Percentiles rank a stretch among this genome's conserved stretches.
These are phyloP conservation scores for Orbilia blumenaviensis DNA, from an alignment of 2,329 filamentous ascomycete species.

Conservation along the genomic window DNA sequence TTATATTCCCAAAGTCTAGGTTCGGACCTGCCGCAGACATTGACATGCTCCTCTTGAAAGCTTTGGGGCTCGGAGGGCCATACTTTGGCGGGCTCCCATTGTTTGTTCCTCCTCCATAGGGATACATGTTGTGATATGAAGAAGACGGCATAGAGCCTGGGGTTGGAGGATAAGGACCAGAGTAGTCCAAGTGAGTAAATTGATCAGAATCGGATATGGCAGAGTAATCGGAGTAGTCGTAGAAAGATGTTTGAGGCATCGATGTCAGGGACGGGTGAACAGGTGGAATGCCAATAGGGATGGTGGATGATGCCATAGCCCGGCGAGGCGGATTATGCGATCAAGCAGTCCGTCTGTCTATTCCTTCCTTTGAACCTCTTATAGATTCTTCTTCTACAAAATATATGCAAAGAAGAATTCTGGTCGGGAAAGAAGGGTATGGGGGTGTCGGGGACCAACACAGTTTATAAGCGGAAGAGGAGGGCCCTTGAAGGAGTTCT, in stretches of 20 bases:
- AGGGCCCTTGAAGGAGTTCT: conserved; percentile 51
- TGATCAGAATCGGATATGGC: conserved; percentile 51
- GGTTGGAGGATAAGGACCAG: conserved; percentile 42
- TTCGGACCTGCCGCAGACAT: conserved; percentile 48
- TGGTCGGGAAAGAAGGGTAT: conserved; percentile 1
- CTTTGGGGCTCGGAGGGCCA: conserved; percentile 49
- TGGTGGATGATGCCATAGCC: conserved; percentile 53
- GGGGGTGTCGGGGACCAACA: conserved; percentile 37
- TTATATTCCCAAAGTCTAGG: conserved; percentile 53
- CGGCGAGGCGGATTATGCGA: conserved; percentile 48
- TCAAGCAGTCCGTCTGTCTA: conserved; percentile 51
- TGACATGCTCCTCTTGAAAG: conserved; percentile 53
- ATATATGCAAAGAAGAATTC: conserved; percentile 20
- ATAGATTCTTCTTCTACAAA: conserved; percentile 28
- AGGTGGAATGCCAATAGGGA: conserved; percentile 53
- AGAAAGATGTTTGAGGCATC: conserved; percentile 53
- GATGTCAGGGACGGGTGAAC: conserved; percentile 38
- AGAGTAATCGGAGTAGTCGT: conserved; percentile 51
- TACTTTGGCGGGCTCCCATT: conserved; percentile 52
- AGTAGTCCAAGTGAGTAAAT: conserved; percentile 42
- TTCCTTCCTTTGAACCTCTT: conserved; percentile 16
- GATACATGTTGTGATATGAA: conserved; percentile 54
- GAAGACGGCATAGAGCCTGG: conserved; percentile 50
- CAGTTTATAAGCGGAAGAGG: conserved; percentile 13
- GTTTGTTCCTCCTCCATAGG: conserved; percentile 44